phyloP scores from a whole-genome alignment of 2,329 filamentous ascomycete genomes.

The Penicillium sp. region DNA sequence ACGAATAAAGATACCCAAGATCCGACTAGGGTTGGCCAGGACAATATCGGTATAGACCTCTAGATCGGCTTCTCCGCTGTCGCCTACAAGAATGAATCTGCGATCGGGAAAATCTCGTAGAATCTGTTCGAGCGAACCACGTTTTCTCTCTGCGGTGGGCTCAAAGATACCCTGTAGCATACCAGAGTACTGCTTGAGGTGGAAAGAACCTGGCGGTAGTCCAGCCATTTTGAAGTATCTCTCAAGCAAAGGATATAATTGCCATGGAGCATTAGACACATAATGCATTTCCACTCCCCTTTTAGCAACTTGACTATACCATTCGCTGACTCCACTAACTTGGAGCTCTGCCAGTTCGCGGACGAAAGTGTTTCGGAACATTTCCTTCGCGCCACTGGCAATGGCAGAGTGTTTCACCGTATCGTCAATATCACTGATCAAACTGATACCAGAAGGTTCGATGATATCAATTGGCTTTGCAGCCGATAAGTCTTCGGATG shows the following conservation, averaged over 20 bases:
- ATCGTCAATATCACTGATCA: conserved; percentile 98
- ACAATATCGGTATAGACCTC: conserved; percentile 98
- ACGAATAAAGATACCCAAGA: conserved; percentile 88
- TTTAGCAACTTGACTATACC: conserved; percentile 78
- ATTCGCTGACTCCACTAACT: conserved; percentile 84
- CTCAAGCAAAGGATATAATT: conserved; percentile 86
- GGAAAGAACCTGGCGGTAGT: conserved; percentile 85
- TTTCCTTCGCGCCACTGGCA: conserved; percentile 81
- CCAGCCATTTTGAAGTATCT: conserved; percentile 81
- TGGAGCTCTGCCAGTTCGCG: conserved; percentile 80
- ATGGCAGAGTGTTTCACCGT: conserved; percentile 97
- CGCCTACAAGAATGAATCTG: conserved; percentile 88
- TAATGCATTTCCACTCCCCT: conserved; percentile 92
- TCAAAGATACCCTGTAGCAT: conserved; percentile 99
- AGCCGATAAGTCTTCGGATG: conserved; percentile 80
- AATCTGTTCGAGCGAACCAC: conserved; percentile 81
- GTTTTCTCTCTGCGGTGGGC: conserved; percentile 93
- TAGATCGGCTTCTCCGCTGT: conserved; percentile 94
- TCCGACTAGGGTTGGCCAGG: conserved; percentile 76
- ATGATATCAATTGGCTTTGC: conserved; percentile 78
- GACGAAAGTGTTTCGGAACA: conserved; percentile 95
- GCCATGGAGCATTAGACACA: conserved; percentile 99
- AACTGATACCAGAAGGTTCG: conserved; percentile 77
- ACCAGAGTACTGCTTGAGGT: conserved; percentile 93
- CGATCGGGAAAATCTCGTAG: conserved; percentile 86